phyloP scores from a whole-genome alignment of 1,284 basidiomycete genomes.

The Moesziomyces parantarcticus region DNA sequence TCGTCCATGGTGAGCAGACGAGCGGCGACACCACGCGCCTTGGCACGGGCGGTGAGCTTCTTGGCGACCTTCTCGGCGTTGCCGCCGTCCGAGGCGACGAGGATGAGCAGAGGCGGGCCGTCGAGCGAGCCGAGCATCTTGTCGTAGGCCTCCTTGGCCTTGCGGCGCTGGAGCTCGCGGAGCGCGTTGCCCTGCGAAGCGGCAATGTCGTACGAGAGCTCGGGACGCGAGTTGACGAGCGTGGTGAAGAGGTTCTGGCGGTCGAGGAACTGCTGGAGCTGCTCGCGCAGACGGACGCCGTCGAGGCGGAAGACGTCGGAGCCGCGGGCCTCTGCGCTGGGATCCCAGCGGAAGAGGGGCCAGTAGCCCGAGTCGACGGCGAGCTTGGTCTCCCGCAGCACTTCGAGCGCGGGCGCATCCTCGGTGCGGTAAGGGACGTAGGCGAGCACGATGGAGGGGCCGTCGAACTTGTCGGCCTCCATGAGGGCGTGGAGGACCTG shows the following conservation, averaged over 20 bases:
- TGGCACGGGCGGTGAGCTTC: conserved; percentile 83
- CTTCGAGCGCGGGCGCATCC: conserved; percentile 80
- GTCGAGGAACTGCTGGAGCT: conserved; percentile 94
- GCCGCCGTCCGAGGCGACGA: conserved; percentile 94
- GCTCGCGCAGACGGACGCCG: conserved; percentile 91
- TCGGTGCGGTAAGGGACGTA: conserved; percentile 88
- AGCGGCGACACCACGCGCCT: conserved; percentile 83
- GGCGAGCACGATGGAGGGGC: conserved; percentile 91
- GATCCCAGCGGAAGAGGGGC: conserved; percentile 99
- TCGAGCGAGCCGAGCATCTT: conserved; percentile 86
- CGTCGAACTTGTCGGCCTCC: conserved; percentile 89
- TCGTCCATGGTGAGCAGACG: conserved; percentile 75
- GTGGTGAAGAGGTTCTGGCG: conserved; percentile 95
- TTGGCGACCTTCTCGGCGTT: conserved; percentile 95
- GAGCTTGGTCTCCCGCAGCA: conserved; percentile 95
- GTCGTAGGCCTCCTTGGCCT: conserved; percentile 86
- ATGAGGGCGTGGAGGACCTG: conserved; percentile 91
- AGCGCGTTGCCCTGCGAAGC: conserved; percentile 85
- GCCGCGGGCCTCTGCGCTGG: conserved; percentile 77
- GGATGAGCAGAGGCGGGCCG: conserved; percentile 85
- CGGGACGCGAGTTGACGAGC: conserved; percentile 80
- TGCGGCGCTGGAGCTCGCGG: conserved; percentile 82
- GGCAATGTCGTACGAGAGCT: conserved; percentile 85
- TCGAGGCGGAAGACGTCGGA: conserved; percentile 89
- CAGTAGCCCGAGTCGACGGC: conserved; percentile 97